Evolutionary conservation across 306 rosid genomes (phyloP).

Genomic region (Calophaca sinica): DNA sequence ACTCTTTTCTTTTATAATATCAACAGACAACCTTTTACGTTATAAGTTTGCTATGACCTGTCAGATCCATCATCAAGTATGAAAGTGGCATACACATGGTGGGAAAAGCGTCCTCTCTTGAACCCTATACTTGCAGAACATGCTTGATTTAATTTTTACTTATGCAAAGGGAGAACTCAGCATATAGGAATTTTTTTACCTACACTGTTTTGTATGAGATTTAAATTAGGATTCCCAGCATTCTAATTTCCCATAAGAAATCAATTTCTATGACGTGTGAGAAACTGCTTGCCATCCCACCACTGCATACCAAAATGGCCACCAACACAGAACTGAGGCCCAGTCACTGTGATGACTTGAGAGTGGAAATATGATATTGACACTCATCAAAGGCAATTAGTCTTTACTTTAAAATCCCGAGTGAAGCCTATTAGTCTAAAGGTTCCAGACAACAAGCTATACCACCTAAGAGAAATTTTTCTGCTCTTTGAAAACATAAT

Average conservation of each 20-base stretch:
- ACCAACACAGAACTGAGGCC: not conserved
- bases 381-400: constrained; percentile 4
- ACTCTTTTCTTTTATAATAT: too few relatives aligned
- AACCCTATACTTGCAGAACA: too few relatives aligned
- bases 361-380: not conserved
- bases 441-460: not conserved
- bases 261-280: constrained; percentile 8
- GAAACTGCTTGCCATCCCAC: constrained; percentile 4
- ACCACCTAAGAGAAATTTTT: not conserved
- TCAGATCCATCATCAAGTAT: too few relatives aligned
- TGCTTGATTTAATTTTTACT: not conserved
- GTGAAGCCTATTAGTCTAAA: constrained; percentile 21
- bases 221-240: not conserved
- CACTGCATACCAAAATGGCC: not conserved
- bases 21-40: not conserved
- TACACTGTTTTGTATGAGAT: not conserved
- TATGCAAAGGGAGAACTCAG: not conserved
- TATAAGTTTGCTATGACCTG: too few relatives aligned
- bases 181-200: not conserved
- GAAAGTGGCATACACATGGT: too few relatives aligned
- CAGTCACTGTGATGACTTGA: not conserved
- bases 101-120: too few relatives aligned
- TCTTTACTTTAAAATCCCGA: not conserved
- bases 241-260: not conserved
- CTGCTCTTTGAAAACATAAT: not conserved